Evolutionary conservation across 2,329 filamentous ascomycete genomes (phyloP), one percentile per base, ranked within the genome.

Genomic region (Colletotrichum sp.): DNA sequence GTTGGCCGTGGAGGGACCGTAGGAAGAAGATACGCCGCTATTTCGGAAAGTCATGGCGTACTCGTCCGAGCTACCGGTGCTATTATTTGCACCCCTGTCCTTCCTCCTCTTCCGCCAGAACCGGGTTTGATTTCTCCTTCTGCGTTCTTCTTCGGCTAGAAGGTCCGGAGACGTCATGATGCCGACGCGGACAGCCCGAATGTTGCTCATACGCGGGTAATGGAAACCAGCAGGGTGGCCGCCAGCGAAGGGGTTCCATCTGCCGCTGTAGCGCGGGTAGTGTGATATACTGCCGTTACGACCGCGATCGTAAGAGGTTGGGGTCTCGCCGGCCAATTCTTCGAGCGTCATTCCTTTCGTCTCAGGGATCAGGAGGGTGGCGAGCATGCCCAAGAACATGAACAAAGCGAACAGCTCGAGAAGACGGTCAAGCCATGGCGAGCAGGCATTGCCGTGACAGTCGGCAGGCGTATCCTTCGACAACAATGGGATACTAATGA

Each of bases 391-490:
- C 68, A 90, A 89, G 7, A 96, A 88, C 95, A 96, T 96, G 87
- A 96, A 96, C 12, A 95, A 87, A 0, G 94, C 93, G 83, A 95
- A 96, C 49, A 96, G 93, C 82, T 95, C 89, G 87, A 96, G 92
- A 49, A 96, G 90, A 72, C 93, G 92, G 82, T 94, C 90, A 70
- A 96, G 88, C 90, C 93, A 94, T 0, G 89, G 88, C 2, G 87
- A 86, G 78, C 89, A 91, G 9, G 80, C 80, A 2, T 84, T 87
- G 0, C 89, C 89, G 24, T 87, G 85, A 76, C 90, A 90, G 18
- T 86, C 83, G 9, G 86, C 85, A 0, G 87, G 84, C 0, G 89
- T 86, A 30, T 92, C 93, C 36, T 89, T 89, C 21, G 89, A 90
- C 16, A 92, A 87, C 16, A 94, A 84, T 3, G 92, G 92, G 12